Percentiles rank a stretch among this genome's conserved stretches.
Evolutionary conservation across 2,329 filamentous ascomycete genomes (phyloP).

Genomic region (Trichoderma sp.): DNA sequence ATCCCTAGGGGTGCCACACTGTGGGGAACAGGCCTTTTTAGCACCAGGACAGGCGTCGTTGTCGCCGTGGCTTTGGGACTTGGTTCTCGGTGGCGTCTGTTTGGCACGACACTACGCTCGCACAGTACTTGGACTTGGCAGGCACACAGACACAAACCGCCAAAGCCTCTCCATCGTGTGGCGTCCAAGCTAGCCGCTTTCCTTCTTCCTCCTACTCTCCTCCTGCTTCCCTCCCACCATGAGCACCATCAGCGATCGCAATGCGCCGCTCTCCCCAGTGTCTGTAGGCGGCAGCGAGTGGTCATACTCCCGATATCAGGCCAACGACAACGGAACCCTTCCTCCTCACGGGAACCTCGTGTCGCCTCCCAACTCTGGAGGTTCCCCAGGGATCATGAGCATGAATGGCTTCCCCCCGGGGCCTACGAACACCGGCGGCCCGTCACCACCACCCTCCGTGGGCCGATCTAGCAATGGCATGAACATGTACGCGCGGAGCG

Average conservation of each 20-base stretch:
- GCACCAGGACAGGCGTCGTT: slow-evolving; percentile 24
- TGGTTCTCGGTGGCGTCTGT: slow-evolving; percentile 29
- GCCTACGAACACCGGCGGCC: slow-evolving; percentile 61
- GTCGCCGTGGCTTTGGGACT: slow-evolving; percentile 16
- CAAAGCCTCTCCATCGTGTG: slow-evolving; percentile 36
- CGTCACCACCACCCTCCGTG: slow-evolving; percentile 88
- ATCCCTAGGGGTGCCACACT: slow-evolving; percentile 32
- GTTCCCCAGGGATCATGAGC: slow-evolving; percentile 58
- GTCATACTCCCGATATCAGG: slow-evolving; percentile 70
- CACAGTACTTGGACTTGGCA: slow-evolving; percentile 9
- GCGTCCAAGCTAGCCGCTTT: slow-evolving; percentile 25
- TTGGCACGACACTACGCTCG: slow-evolving; percentile 32
- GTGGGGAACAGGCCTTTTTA: slow-evolving; percentile 29
- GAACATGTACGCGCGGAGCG: slow-evolving; percentile 67
- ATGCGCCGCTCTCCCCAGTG: slow-evolving; percentile 79
- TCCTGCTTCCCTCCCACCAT: slow-evolving; percentile 52
- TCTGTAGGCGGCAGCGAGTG: slow-evolving; percentile 85
- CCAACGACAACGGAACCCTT: slow-evolving; percentile 57
- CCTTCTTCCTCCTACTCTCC: slow-evolving; percentile 28
- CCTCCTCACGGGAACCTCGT: slow-evolving; percentile 62
- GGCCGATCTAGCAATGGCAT: slow-evolving; percentile 83
- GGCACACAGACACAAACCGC: slow-evolving; percentile 23
- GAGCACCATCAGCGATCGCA: slow-evolving; percentile 62
- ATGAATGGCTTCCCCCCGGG: slow-evolving; percentile 65
- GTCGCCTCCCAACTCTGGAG: slow-evolving; percentile 71